Conservation (phyloP, 2,329 filamentous ascomycete species). For the Coniosporium tulheliwenetii region DNA sequence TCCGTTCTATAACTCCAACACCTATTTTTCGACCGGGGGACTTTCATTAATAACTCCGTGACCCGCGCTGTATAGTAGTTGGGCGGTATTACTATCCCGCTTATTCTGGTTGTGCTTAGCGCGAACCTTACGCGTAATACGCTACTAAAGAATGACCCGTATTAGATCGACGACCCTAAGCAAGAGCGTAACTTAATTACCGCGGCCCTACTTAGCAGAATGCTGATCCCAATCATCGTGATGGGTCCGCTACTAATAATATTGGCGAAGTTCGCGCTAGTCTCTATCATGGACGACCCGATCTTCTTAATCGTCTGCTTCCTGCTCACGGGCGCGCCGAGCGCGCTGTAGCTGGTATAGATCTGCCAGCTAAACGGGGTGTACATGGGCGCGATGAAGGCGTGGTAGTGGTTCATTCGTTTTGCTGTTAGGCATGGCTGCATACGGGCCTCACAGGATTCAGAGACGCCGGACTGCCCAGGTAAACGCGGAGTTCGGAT, state of each 20-base stretch:
- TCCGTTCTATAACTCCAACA: conserved; percentile 70
- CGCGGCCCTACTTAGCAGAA: conserved; percentile 73
- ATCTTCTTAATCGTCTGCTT: conserved; percentile 99
- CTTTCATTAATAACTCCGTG: conserved; percentile 84
- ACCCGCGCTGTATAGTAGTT: conserved; percentile 75
- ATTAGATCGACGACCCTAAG: conserved; percentile 53
- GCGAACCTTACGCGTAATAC: conserved; percentile 92
- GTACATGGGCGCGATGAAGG: conserved; percentile 79
- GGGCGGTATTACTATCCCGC: conserved; percentile 79
- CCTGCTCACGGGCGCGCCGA: conserved; percentile 84
- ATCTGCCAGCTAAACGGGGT: conserved; percentile 98
- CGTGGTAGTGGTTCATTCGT: too few relatives aligned
- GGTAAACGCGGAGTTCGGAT: too few relatives aligned
- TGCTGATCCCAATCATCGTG: conserved; percentile 79
- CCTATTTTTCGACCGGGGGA: conserved; percentile 76
- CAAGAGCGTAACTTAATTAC: conserved; percentile 65
- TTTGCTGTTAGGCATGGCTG: too few relatives aligned
- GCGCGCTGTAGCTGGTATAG: conserved; percentile 84
- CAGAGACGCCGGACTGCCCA: too few relatives aligned
- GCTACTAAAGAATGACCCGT: conserved; percentile 46
- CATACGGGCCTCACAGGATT: too few relatives aligned
- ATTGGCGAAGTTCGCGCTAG: conserved; percentile 74
- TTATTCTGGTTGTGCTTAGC: conserved; percentile 89
- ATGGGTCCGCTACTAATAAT: conserved; percentile 85
- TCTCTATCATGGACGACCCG: conserved; percentile 91